A percentile compares a stretch with the other conserved stretches of the same genome.
phyloP scores from a whole-genome alignment of 2,329 filamentous ascomycete species.

The Cadophora gregata region DNA sequence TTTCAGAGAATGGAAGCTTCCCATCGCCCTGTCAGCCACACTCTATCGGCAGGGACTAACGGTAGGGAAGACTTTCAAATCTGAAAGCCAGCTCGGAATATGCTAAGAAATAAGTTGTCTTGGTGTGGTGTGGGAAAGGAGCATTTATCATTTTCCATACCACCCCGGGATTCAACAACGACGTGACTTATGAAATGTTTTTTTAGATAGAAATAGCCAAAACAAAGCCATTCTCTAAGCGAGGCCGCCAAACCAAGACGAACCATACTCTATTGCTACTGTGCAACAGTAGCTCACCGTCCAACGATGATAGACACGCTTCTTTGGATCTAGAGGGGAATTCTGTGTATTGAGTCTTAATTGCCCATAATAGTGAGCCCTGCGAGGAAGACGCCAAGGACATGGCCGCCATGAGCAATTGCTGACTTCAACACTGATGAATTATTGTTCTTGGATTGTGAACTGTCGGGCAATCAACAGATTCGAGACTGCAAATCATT shows the following conservation, averaged over 20 bases:
- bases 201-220: not conserved
- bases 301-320: no score
- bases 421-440: no score
- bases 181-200: not conserved
- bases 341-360: no score
- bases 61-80: constrained; percentile 5
- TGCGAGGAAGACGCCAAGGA: no score
- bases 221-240: not conserved
- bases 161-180: not conserved
- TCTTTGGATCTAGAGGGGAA: no score
- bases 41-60: not conserved
- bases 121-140: not conserved
- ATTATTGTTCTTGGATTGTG: no score
- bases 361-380: no score
- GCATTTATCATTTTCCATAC: not conserved
- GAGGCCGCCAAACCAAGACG: not conserved
- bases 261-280: no score
- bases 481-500: no score
- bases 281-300: no score
- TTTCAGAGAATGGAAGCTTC: not conserved
- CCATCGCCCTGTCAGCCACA: not conserved
- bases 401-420: no score
- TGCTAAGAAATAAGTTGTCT: not conserved
- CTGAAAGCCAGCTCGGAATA: not conserved
- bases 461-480: no score